phyloP scores from a whole-genome alignment of 1,139 yeast genomes.

The Yamadazyma diospyri region DNA sequence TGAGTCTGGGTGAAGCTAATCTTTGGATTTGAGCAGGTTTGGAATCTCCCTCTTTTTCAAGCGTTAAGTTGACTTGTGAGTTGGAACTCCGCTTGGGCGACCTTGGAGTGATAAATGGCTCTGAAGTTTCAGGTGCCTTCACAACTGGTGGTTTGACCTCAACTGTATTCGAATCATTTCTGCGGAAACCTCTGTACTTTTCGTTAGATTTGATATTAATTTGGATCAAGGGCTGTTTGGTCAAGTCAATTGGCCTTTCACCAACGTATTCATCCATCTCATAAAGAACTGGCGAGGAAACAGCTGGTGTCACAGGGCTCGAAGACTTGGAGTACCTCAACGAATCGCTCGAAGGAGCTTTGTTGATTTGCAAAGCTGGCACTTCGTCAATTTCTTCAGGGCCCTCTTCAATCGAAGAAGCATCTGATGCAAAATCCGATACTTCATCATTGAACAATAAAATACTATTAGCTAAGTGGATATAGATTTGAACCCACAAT shows the following conservation, averaged over 20 bases:
- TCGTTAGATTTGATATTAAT: slow-evolving; percentile 19
- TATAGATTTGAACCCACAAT: slow-evolving; percentile 41
- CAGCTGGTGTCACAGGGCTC: slow-evolving; percentile 6
- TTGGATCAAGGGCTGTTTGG: slow-evolving; percentile 15
- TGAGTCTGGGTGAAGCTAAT: slow-evolving; percentile 11
- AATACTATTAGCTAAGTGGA: slow-evolving; percentile 37
- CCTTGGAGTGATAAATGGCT: slow-evolving; percentile 13
- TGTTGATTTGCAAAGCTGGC: slow-evolving; percentile 18
- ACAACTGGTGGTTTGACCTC: slow-evolving; percentile 10
- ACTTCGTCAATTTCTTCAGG: slow-evolving; percentile 12
- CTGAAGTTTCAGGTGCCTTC: slow-evolving; percentile 1
- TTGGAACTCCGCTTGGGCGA: slow-evolving; percentile 14
- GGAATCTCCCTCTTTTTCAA: slow-evolving; percentile 7
- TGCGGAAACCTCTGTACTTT: slow-evolving; percentile 46
- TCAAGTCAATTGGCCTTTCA: slow-evolving; percentile 14
- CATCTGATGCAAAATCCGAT: slow-evolving; percentile 9
- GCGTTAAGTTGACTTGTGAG: slow-evolving; percentile 3
- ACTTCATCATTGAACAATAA: slow-evolving; percentile 23
- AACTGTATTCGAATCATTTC: slow-evolving; percentile 27
- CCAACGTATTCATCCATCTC: slow-evolving; percentile 10
- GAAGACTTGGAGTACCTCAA: not conserved
- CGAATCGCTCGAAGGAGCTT: not conserved
- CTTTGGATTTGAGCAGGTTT: slow-evolving; percentile 8
- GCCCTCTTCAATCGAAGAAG: slow-evolving; percentile 12
- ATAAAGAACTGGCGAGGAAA: slow-evolving; percentile 12